Evolutionary conservation across 2,329 filamentous ascomycete species (phyloP).

Genomic region (Rutstroemia sydowiana): DNA sequence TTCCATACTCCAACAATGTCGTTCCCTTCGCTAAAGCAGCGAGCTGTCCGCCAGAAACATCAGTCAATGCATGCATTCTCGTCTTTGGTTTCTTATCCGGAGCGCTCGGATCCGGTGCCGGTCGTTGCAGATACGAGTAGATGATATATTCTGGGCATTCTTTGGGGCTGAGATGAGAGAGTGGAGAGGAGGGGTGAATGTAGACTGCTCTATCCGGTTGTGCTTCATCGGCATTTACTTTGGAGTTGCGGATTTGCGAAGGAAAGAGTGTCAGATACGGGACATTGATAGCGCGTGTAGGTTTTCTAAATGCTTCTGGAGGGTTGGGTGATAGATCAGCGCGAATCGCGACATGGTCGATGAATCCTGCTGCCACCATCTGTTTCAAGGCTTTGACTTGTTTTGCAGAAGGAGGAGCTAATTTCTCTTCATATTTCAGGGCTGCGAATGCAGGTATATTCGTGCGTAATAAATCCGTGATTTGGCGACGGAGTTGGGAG

Average conservation of each 20-base stretch:
- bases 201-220: constrained; percentile 60
- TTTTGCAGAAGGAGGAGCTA: constrained; percentile 53
- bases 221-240: constrained; percentile 29
- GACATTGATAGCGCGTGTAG: constrained; percentile 82
- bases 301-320: constrained; percentile 58
- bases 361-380: constrained; percentile 84
- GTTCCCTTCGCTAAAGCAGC: constrained; percentile 76
- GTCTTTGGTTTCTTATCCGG: constrained; percentile 59
- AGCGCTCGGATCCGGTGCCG: constrained; percentile 38
- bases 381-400: constrained; percentile 79
- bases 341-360: constrained; percentile 90
- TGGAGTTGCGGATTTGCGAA: constrained; percentile 36
- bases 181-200: constrained; percentile 76
- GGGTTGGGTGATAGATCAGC: constrained; percentile 76
- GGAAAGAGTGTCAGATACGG: constrained; percentile 83
- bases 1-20: constrained; percentile 74
- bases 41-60: constrained; percentile 68
- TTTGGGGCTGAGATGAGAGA: constrained; percentile 60
- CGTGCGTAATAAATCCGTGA: constrained; percentile 70
- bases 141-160: constrained; percentile 84
- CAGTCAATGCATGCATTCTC: constrained; percentile 80
- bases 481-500: constrained; percentile 72
- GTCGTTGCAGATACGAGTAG: constrained; percentile 76
- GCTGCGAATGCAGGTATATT: constrained; percentile 62
- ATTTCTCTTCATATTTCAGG: constrained; percentile 47